Percentiles rank a stretch among this genome's conserved stretches.
Evolutionary conservation across 345 rosid species (phyloP).

Genomic region (Eucalyptus caleyi): DNA sequence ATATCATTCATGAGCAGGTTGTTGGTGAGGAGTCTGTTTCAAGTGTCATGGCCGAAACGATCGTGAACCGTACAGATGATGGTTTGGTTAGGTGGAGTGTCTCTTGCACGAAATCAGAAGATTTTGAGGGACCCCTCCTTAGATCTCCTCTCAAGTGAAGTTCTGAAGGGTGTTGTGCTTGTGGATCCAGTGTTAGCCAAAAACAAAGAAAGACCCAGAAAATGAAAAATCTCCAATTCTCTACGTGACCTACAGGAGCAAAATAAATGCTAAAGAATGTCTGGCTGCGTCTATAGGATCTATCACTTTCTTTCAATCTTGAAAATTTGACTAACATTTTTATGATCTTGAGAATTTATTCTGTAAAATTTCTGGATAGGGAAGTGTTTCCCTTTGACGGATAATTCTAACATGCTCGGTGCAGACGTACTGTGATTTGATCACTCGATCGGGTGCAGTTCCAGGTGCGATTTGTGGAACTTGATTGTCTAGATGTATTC

Average conservation of each 20-base stretch:
- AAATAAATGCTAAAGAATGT: not conserved
- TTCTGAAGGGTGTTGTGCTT: not conserved
- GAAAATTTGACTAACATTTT: not conserved
- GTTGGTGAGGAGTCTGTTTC: not conserved
- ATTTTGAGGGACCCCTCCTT: not conserved
- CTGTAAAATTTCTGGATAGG: not conserved
- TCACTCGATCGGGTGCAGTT: not conserved
- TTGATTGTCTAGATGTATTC: not conserved
- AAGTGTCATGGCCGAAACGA: not conserved
- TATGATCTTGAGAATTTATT: not conserved
- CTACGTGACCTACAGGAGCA: not conserved
- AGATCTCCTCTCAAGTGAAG: not conserved
- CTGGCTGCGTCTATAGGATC: not conserved
- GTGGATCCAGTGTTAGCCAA: not conserved
- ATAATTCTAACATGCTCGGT: not conserved
- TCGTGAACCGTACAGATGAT: not conserved
- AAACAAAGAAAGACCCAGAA: not conserved
- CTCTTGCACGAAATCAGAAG: not conserved
- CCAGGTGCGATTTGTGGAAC: rapidly evolving
- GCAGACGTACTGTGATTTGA: not conserved
- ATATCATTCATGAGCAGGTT: not conserved
- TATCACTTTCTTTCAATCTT: not conserved
- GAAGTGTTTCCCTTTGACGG: not conserved
- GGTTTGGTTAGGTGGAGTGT: not conserved
- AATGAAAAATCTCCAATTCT: not conserved